Evolutionary conservation across 768 basidiomycete genomes (phyloP).

Genomic region (Suillus americanus): DNA sequence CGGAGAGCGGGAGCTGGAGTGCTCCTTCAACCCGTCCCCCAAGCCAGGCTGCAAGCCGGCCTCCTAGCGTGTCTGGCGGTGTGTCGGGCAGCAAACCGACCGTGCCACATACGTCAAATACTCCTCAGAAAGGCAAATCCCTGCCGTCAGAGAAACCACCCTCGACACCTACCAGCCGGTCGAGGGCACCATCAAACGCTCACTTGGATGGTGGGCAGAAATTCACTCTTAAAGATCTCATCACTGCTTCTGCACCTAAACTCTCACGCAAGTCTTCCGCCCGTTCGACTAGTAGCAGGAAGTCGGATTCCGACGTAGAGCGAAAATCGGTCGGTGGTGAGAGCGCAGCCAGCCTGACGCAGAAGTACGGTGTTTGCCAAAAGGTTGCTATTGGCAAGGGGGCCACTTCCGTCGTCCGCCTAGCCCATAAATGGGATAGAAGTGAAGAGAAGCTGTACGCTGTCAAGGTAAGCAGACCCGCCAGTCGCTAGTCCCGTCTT

Average conservation of each 20-base stretch:
- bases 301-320: constrained; percentile 65
- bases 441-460: constrained; percentile 96
- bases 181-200: constrained; percentile 44
- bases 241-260: constrained; percentile 66
- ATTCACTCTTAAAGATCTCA: constrained; percentile 83
- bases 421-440: constrained; percentile 99
- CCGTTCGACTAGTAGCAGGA: constrained; percentile 62
- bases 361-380: constrained; percentile 98
- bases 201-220: constrained; percentile 64
- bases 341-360: constrained; percentile 57
- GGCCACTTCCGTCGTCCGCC: constrained; percentile 93
- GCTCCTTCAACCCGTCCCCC: constrained; percentile 61
- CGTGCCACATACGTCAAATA: constrained; percentile 29
- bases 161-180: constrained; percentile 25
- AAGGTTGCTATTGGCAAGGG: constrained; percentile 97
- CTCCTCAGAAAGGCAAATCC: constrained; percentile 21
- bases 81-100: constrained; percentile 34
- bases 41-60: constrained; percentile 51
- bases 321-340: constrained; percentile 48
- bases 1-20: constrained; percentile 61
- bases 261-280: constrained; percentile 69
- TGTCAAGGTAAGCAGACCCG: constrained; percentile 71
- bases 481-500: neutral
- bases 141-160: constrained; percentile 15
- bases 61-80: constrained; percentile 36